phyloP scores from a whole-genome alignment of 2,329 filamentous ascomycete genomes.

The Arthroderma sp. region DNA sequence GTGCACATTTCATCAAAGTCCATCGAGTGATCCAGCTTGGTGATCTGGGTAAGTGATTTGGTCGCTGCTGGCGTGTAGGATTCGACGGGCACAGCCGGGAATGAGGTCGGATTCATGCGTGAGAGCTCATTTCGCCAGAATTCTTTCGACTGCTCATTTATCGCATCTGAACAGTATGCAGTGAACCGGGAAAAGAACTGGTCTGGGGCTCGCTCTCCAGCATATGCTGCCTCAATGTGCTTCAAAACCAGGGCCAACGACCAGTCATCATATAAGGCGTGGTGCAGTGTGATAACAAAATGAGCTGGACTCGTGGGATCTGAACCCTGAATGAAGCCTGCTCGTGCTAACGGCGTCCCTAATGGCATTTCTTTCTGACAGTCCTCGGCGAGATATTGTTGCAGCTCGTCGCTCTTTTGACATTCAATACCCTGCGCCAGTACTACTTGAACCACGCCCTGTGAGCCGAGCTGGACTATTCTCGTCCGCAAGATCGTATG shows the following conservation, averaged over 20 bases:
- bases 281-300: background rate
- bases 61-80: conserved; percentile 36
- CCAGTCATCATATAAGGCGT: background rate
- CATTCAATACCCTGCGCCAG: no score
- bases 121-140: conserved; percentile 38
- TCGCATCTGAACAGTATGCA: conserved; percentile 16
- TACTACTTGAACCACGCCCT: conserved; percentile 20
- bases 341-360: no score
- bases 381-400: no score
- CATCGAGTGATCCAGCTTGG: conserved; percentile 29
- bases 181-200: no score
- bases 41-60: conserved; percentile 21
- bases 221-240: no score
- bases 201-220: no score
- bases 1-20: no score
- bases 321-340: no score
- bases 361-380: no score
- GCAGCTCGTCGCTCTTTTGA: no score
- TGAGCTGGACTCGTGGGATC: no score
- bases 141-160: conserved; percentile 22
- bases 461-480: conserved; percentile 17
- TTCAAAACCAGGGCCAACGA: conserved; percentile 23
- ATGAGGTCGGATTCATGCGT: conserved; percentile 34
- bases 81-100: conserved; percentile 32
- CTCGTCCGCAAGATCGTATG: conserved; percentile 35